These are phyloP conservation scores for Cenchrus americanus DNA, from an alignment of 176 grass and related monocot species.

Conservation along the genomic window DNA sequence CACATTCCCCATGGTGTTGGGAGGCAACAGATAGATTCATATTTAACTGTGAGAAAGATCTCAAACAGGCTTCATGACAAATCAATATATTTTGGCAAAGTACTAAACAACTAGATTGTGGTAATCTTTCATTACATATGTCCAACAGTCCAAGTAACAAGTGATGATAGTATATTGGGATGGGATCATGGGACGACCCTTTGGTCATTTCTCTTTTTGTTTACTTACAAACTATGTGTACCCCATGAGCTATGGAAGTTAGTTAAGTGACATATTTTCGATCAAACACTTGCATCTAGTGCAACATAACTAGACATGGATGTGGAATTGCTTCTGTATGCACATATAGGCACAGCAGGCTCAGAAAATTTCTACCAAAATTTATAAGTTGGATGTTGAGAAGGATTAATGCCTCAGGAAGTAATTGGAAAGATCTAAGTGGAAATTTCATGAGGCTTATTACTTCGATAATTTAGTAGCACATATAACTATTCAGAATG, in stretches of 20 bases:
- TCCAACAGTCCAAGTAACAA: background rate
- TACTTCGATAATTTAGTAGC: constrained; percentile 26
- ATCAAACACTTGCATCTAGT: background rate
- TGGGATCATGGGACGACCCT: background rate
- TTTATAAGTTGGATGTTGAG: background rate
- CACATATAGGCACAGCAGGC: background rate
- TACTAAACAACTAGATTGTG: background rate
- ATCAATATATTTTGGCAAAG: background rate
- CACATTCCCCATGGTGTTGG: background rate
- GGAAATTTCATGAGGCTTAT: background rate
- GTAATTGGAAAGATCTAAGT: constrained; percentile 6
- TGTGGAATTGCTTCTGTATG: background rate
- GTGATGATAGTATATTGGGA: background rate
- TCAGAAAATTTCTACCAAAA: constrained; percentile 28
- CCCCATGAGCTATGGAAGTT: background rate
- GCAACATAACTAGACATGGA: background rate
- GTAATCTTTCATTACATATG: background rate
- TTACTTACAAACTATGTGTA: background rate
- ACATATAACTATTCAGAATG: constrained; percentile 16
- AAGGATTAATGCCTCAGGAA: constrained; percentile 17
- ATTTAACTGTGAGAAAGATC: background rate
- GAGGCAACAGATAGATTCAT: background rate
- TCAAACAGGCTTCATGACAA: background rate
- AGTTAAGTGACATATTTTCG: background rate
- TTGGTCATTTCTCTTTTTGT: background rate